Evolutionary conservation across 768 basidiomycete species (phyloP).

Genomic region (Saitozyma sp.): DNA sequence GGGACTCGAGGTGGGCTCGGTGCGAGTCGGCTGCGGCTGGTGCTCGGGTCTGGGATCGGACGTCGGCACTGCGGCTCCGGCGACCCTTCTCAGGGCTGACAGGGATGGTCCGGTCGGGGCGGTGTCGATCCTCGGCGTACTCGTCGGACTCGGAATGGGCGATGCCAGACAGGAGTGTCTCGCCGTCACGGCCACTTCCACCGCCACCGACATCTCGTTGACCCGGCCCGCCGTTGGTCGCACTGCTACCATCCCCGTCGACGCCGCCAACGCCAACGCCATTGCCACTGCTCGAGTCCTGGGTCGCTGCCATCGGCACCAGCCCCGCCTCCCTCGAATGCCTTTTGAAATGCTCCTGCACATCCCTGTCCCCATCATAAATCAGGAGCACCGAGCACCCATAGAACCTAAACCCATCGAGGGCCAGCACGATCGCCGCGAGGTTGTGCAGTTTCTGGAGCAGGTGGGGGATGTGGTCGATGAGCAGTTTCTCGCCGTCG

Average conservation of each 20-base stretch:
- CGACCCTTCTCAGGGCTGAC: neutral
- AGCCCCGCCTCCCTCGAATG: neutral
- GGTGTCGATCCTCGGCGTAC: neutral
- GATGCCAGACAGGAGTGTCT: neutral
- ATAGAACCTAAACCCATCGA: slow-evolving; percentile 97
- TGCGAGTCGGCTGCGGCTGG: neutral
- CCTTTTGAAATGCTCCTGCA: slow-evolving; percentile 62
- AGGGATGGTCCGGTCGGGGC: neutral
- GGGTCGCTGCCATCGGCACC: slow-evolving; percentile 8
- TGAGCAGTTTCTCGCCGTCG: slow-evolving; percentile 78
- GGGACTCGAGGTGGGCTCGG: neutral
- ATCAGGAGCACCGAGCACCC: slow-evolving; percentile 95
- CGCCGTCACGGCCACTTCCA: neutral
- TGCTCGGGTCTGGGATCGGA: neutral
- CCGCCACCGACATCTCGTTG: slow-evolving; percentile 17
- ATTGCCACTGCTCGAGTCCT: slow-evolving; percentile 70
- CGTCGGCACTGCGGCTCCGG: neutral
- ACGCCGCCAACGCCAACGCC: slow-evolving; percentile 61
- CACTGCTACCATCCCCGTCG: slow-evolving; percentile 16
- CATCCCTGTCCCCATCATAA: slow-evolving; percentile 91
- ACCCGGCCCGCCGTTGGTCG: slow-evolving; percentile 3
- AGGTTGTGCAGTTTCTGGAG: slow-evolving; percentile 91
- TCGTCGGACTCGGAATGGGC: slow-evolving; percentile 1
- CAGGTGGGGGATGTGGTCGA: slow-evolving; percentile 87
- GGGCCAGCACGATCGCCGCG: slow-evolving; percentile 79